Percentiles rank a stretch among this genome's conserved stretches.
Conservation (phyloP, 148 eudicot genomes). For the Fagopyrum homotropicum region DNA sequence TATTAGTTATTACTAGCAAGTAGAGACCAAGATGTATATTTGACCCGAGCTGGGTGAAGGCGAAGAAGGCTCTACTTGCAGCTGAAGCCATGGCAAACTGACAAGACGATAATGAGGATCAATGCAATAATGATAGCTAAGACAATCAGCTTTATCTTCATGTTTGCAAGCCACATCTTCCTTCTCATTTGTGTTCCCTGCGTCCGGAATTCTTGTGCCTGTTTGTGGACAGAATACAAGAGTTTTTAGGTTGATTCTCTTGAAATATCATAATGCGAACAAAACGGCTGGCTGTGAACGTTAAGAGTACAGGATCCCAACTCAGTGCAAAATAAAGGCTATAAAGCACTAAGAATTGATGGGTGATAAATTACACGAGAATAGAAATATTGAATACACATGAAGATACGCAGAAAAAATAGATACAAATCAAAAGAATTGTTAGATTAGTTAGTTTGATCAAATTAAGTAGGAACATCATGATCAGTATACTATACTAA, state of each 20-base stretch:
- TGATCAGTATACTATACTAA: background rate
- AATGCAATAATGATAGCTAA: conserved; percentile 13
- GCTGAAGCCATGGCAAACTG: conserved; percentile 17
- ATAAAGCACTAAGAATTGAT: background rate
- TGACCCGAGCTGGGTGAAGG: conserved; percentile 3
- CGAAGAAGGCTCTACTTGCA: background rate
- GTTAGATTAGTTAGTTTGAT: background rate
- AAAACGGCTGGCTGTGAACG: background rate
- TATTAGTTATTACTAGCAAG: conserved; percentile 3
- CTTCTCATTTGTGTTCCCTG: conserved; percentile 16
- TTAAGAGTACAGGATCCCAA: background rate
- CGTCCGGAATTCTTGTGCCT: conserved; percentile 15
- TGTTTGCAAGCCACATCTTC: conserved; percentile 17
- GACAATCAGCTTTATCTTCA: conserved; percentile 18
- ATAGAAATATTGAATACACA: background rate
- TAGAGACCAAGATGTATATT: background rate
- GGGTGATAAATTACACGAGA: background rate
- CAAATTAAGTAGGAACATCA: background rate
- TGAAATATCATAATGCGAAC: background rate
- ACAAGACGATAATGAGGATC: conserved; percentile 13
- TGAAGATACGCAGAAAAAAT: background rate
- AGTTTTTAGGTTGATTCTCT: background rate
- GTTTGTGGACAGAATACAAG: background rate
- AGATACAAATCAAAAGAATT: background rate
- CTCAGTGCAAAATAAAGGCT: background rate